Conservation (phyloP, 2,329 filamentous ascomycete species). For the Chrysoporthe austroafricana region DNA sequence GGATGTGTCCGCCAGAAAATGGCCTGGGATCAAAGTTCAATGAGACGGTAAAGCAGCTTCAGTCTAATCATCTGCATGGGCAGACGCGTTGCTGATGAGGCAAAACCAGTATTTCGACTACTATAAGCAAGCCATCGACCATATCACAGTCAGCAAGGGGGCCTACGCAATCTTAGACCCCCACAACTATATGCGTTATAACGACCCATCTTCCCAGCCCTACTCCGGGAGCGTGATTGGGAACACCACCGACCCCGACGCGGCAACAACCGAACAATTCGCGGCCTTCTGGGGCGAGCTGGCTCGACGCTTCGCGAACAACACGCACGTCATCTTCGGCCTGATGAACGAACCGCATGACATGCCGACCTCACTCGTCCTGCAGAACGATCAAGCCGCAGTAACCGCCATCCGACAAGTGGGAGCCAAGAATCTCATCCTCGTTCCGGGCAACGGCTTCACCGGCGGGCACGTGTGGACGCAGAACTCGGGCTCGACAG, state of each 20-base stretch:
- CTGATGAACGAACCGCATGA: conserved; percentile 57
- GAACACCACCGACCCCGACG: conserved; percentile 46
- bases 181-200: conserved; percentile 60
- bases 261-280: conserved; percentile 52
- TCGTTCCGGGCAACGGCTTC: conserved; percentile 54
- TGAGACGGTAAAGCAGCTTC: conserved; percentile 41
- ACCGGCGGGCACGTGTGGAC: conserved; percentile 53
- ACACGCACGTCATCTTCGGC: conserved; percentile 54
- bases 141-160: conserved; percentile 52
- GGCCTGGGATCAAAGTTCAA: conserved; percentile 54
- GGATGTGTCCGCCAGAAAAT: conserved; percentile 51
- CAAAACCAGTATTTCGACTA: conserved; percentile 43
- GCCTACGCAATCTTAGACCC: conserved; percentile 53
- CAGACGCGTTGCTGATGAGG: not conserved
- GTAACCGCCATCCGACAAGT: conserved; percentile 49
- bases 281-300: conserved; percentile 54
- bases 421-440: conserved; percentile 50
- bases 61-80: too few species aligned
- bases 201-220: conserved; percentile 53
- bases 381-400: conserved; percentile 52
- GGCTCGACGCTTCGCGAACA: conserved; percentile 47
- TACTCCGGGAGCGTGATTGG: conserved; percentile 54
- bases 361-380: conserved; percentile 49
- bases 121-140: conserved; percentile 52
- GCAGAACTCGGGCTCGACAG: conserved; percentile 36